phyloP scores from a whole-genome alignment of 129 eudicot species.

The Flaveria linearis region DNA sequence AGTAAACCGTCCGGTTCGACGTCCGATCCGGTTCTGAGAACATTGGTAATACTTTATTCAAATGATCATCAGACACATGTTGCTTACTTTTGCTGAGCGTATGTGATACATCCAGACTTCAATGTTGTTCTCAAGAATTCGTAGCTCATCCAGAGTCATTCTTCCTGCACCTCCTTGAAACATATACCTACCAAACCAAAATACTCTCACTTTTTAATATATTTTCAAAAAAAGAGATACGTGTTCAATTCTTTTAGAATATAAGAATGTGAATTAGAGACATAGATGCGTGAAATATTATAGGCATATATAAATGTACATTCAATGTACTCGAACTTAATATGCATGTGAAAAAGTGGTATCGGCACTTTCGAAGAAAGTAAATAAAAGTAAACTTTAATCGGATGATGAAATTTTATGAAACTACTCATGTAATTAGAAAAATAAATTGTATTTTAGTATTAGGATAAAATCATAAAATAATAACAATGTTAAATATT shows the following conservation, averaged over 20 bases:
- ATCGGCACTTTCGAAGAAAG: too few relatives aligned
- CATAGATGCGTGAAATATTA: background rate
- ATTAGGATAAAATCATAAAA: too few relatives aligned
- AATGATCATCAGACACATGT: background rate
- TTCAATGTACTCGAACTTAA: too few relatives aligned
- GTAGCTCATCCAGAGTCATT: slow-evolving; percentile 76
- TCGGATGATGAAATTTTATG: too few relatives aligned
- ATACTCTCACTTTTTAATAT: background rate
- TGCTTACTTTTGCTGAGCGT: slow-evolving; percentile 78
- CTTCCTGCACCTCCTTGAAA: slow-evolving; percentile 72
- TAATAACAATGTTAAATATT: too few relatives aligned
- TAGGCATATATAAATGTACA: too few relatives aligned
- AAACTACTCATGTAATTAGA: too few relatives aligned
- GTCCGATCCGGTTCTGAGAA: too few relatives aligned
- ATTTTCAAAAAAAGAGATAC: background rate
- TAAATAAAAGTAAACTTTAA: too few relatives aligned
- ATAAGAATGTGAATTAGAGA: background rate
- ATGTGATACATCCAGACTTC: slow-evolving; percentile 79
- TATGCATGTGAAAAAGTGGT: too few relatives aligned
- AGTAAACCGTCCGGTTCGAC: too few relatives aligned
- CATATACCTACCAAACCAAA: slow-evolving; percentile 46
- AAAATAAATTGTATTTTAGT: too few relatives aligned
- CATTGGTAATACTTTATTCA: background rate
- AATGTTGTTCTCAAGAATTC: slow-evolving; percentile 77
- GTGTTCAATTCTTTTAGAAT: background rate